Evolutionary conservation across 305 asterid genomes (phyloP).

Genomic region (Fraxinus albicans): DNA sequence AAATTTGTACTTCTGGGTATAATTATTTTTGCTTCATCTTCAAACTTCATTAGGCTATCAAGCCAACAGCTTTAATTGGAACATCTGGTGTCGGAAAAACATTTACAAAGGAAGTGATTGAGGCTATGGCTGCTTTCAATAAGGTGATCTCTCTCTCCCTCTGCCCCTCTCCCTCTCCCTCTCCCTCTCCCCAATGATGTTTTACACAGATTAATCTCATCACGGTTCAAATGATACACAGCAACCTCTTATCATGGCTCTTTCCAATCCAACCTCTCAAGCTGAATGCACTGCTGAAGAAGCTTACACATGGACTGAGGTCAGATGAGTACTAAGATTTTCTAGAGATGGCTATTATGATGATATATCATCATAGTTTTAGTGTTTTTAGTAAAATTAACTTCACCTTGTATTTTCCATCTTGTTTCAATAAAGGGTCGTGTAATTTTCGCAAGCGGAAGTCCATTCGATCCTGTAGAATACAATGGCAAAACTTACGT

Average conservation of each 20-base stretch:
- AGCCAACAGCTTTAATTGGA: conserved; percentile 76
- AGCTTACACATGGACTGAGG: conserved; percentile 84
- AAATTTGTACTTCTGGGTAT: neutral
- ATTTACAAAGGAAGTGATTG: conserved; percentile 78
- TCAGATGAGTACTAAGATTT: conserved; percentile 24
- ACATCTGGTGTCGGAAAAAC: conserved; percentile 79
- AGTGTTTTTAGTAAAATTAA: neutral
- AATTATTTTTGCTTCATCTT: conserved; percentile 2
- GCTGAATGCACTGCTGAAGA: conserved; percentile 91
- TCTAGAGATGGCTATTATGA: neutral
- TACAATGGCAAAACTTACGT: conserved; percentile 45
- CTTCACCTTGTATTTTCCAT: neutral
- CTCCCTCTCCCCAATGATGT: neutral
- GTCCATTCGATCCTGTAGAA: conserved; percentile 76
- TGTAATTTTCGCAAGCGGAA: conserved; percentile 68
- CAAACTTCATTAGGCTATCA: conserved; percentile 51
- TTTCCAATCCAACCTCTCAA: conserved; percentile 85
- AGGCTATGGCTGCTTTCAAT: conserved; percentile 67
- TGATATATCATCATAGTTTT: neutral
- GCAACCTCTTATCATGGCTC: conserved; percentile 86
- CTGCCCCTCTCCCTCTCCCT: neutral
- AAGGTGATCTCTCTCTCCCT: conserved; percentile 39
- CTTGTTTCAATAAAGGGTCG: conserved; percentile 54
- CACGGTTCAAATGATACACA: conserved; percentile 25
- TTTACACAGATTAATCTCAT: conserved; percentile 19